Conservation (phyloP, 345 rosid species). For the Excoecaria cochinchinensis region DNA sequence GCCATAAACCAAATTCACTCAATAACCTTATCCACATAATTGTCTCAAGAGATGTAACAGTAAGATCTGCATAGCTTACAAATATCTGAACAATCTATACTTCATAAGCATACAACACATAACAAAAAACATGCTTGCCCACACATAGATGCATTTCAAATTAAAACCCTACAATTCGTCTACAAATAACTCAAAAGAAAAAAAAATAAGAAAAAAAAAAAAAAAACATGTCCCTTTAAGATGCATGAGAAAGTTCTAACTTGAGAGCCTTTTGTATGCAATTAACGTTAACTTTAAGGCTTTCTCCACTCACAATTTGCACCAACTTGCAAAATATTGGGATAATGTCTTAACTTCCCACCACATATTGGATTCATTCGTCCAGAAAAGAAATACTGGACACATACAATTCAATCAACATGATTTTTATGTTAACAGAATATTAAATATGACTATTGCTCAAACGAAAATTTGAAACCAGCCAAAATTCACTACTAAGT, state of each 20-base stretch:
- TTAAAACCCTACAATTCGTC: not conserved
- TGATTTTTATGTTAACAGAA: not conserved
- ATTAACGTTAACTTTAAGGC: not conserved
- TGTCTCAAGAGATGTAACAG: not conserved
- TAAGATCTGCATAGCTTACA: not conserved
- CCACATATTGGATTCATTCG: not conserved
- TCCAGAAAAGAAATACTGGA: no score
- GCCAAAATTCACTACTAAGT: no score
- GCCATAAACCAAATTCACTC: constrained; percentile 33
- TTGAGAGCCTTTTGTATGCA: not conserved
- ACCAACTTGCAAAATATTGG: not conserved
- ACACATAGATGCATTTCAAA: not conserved
- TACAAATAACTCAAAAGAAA: not conserved
- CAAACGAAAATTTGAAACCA: no score
- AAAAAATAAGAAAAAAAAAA: not conserved
- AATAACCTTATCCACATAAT: constrained; percentile 10
- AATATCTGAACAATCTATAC: not conserved
- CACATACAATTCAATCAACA: no score
- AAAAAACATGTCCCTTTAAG: not conserved
- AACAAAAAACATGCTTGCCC: not conserved
- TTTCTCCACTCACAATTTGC: not conserved
- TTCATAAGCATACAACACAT: not conserved
- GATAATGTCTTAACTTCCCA: not conserved
- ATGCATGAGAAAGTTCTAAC: not conserved
- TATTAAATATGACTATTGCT: no score